Conservation (phyloP, 1,284 basidiomycete genomes). For the Athelia psychrophila region DNA sequence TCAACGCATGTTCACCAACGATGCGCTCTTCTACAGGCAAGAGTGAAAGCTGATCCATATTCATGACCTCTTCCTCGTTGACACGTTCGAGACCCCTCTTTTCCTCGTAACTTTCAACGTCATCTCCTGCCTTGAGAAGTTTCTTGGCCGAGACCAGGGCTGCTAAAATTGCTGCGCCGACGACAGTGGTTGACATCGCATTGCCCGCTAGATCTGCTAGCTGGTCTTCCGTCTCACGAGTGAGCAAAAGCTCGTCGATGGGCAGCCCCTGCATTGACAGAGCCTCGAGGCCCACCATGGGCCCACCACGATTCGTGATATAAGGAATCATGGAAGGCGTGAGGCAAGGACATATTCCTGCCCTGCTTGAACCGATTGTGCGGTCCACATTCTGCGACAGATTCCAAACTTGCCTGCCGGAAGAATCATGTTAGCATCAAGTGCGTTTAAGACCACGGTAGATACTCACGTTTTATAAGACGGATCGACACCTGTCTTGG, state of each 20-base stretch:
- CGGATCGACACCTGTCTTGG: conserved; percentile 79
- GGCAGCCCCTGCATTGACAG: conserved; percentile 93
- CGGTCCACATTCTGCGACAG: conserved; percentile 96
- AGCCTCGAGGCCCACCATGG: conserved; percentile 91
- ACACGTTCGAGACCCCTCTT: conserved; percentile 44
- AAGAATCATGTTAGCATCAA: conserved; percentile 6
- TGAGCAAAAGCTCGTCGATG: conserved; percentile 87
- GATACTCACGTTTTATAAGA: conserved; percentile 78
- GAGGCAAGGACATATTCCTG: conserved; percentile 88
- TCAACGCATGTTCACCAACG: conserved; percentile 68
- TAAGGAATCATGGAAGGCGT: conserved; percentile 97
- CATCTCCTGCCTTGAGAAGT: conserved; percentile 63
- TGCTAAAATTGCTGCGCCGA: conserved; percentile 86
- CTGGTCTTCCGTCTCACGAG: conserved; percentile 91
- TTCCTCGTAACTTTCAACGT: conserved; percentile 60
- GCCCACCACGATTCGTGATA: conserved; percentile 94
- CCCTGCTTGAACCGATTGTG: conserved; percentile 76
- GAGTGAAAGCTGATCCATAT: conserved; percentile 36
- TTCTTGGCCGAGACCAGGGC: conserved; percentile 71
- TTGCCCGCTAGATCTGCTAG: conserved; percentile 94
- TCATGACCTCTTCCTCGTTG: conserved; percentile 39
- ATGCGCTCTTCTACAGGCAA: conserved; percentile 49
- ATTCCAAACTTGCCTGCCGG: conserved; percentile 84
- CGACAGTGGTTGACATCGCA: conserved; percentile 96
- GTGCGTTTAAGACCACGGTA: conserved; percentile 1